Base-by-base conservation (phyloP, 2,329 filamentous ascomycete genomes). In the Neofusicoccum parvum region DNA sequence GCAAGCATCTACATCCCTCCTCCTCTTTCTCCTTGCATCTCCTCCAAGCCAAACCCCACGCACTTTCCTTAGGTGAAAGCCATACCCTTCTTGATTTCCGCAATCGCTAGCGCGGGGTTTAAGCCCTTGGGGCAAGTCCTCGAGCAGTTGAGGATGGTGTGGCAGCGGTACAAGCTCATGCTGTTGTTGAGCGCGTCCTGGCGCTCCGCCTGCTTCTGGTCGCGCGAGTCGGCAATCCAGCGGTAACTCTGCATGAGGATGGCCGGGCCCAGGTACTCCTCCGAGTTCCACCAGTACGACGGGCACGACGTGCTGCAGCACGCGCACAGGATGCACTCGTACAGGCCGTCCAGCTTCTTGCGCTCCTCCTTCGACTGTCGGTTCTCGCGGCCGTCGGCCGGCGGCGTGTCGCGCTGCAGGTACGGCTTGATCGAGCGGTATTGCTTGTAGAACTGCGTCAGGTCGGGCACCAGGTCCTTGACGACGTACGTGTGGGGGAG, bases 351-450 rank as follows among this genome's bases (percentile, higher is more conserved):
- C 65, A 99, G 90, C 89, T 97, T 99, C 83, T 89, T 92, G 77
- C 95, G 93, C 72, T 99, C 94, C 72, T 88, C 93, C 80, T 92
- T 94, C 73, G 85, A 91, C 83, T 98, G 95, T 71, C 91, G 91
- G 85, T 91, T 90, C 80, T 99, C 95, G 78, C 91, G 92, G 76
- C 94, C 94, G 77, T 97, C 92, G 71, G 89, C 87, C 49, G 92
- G 83, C 64, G 92, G 90, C 34, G 92, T 95, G 69, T 94, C 90
- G 76, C 93, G 88, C 85, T 98, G 95, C 63, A 99, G 89, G 80
- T 97, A 99, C 49, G 95, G 95, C 89, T 98, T 96, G 83, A 99
- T 97, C 15, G 94, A 97, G 83, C 97, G 97, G 88, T 99, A 99
- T 86, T 99, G 95, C 87, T 98, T 98, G 88, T 99, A 99, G 85